phyloP scores from a whole-genome alignment of 495 filamentous ascomycete genomes.

The Neurospora sp. region DNA sequence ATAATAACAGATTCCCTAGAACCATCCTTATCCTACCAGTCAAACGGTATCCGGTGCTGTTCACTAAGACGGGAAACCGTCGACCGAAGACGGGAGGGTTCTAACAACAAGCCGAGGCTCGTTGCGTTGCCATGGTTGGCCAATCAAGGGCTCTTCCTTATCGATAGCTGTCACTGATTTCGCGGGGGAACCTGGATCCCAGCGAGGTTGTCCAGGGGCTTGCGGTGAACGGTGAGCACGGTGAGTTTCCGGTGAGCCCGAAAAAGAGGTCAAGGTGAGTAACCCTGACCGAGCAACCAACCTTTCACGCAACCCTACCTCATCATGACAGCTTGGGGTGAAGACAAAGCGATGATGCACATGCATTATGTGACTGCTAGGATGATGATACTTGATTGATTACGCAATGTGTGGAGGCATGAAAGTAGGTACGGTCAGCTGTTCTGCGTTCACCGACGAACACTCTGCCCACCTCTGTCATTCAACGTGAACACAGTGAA shows the following conservation, averaged over 20 bases:
- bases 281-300: not conserved
- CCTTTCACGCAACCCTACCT: not conserved
- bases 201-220: not conserved
- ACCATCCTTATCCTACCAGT: not conserved
- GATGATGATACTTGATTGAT: not conserved
- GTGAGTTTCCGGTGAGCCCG: not conserved
- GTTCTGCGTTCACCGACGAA: not conserved
- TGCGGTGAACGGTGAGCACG: not conserved
- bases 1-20: not conserved
- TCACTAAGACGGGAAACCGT: not conserved
- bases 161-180: not conserved
- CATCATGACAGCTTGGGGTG: not conserved
- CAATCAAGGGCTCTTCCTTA: not conserved
- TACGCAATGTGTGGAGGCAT: not conserved
- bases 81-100: not conserved
- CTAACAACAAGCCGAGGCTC: not conserved
- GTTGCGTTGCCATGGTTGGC: not conserved
- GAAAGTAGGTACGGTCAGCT: not conserved
- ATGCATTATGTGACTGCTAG: not conserved
- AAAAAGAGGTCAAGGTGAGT: not conserved
- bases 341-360: not conserved
- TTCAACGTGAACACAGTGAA: not conserved
- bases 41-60: not conserved
- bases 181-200: not conserved
- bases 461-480: not conserved